Base-by-base conservation (phyloP, 495 filamentous ascomycete genomes). In the Hypomontagnella monticulosa region DNA sequence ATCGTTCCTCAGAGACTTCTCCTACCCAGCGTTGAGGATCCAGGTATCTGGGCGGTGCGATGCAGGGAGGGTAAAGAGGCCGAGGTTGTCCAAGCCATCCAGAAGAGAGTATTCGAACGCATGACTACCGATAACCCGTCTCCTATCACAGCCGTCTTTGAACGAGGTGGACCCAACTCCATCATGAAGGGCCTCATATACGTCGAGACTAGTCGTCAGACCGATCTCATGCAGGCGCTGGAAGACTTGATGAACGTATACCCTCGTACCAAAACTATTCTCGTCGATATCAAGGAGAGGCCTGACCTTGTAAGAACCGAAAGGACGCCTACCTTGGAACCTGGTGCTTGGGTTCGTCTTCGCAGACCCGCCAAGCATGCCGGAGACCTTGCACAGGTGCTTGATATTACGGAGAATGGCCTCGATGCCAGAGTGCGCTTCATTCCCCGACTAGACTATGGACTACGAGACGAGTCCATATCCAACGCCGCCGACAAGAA, bases 231-330 rank as follows among this genome's bases (percentile, higher is more conserved):
- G 75, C 78, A 87, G 8, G 90, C 91, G 4, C 79, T 95, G 32
- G 91, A 97, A 44, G 91, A 89, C 7, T 85, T 98, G 65, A 86
- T 89, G 56, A 91, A 93, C 72, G 88, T 92, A 23, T 99, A 97
- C 72, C 90, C 92, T 14, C 83, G 91, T 44, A 88, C 86, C 20
- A 95, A 93, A 75, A 85, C 92, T 75, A 84, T 92, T 34, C 76
- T 97, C 33, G 91, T 98, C 41, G 92, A 93, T n/a, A 92, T 98
- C 67, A 93, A 93, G 75, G 96, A 99, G 76, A 96, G 97, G 89
- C 93, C 96, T 0, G 95, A 97, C 76, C 87, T 99, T 7, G 78
- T 99, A n/a, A 86, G 92, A 20, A 92, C 93, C 27, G 86, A 85
- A 27, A 97, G 96, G 79, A 92, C 87, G 0, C 90, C 93, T 49